Base-by-base conservation (phyloP, 2,329 filamentous ascomycete species). In the Kalmusia sp. region DNA sequence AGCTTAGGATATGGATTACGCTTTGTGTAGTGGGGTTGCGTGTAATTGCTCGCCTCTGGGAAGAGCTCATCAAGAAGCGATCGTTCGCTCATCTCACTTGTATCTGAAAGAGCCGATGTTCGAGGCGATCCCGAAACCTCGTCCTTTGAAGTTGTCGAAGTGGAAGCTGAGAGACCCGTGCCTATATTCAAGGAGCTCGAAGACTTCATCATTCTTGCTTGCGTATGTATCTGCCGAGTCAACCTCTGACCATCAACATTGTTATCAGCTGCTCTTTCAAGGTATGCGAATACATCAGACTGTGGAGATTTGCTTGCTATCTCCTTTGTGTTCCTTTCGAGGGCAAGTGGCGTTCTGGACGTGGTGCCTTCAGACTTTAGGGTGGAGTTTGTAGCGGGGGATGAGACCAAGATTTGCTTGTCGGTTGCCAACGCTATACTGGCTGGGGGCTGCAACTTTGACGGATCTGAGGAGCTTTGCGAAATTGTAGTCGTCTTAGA, bases 61-160 rank as follows among this genome's bases (percentile, higher is more conserved):
- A 86, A 86, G 1, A 87, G 77, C 59, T 83, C 79, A 47, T 79
- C 76, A 5, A 79, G 65, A 43, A 80, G 69, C 4, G 77, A 76
- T 25, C 68, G 70, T 45, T 71, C 64, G 38, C 54, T 67, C 34
- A 50, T 21, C 40, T 52, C 58, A 9, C 41, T 45, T 2, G 31
- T 47, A 24, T 21, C 40, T 24, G 25, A 11, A 15, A 37, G 31
- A 21, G 46, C 31, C 37, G 48, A 34, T 46, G 51, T 52, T n/a
- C 51, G n/a, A 12, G 31, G 30, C 7, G 24, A 6, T 17, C n/a
- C 22, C 15, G 24, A 14, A 22, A 7, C 28, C 12, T 25, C 8
- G 6, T 15, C 11, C 2, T n/a, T 31, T 28, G 15, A 7, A 8
- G 25, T 3, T 11, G 12, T n/a, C 22, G 12, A 4, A 30, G 41